Evolutionary conservation across 345 rosid genomes (phyloP), one percentile per base, ranked within the genome.

Genomic region (Psidium friedrichsthalianum): DNA sequence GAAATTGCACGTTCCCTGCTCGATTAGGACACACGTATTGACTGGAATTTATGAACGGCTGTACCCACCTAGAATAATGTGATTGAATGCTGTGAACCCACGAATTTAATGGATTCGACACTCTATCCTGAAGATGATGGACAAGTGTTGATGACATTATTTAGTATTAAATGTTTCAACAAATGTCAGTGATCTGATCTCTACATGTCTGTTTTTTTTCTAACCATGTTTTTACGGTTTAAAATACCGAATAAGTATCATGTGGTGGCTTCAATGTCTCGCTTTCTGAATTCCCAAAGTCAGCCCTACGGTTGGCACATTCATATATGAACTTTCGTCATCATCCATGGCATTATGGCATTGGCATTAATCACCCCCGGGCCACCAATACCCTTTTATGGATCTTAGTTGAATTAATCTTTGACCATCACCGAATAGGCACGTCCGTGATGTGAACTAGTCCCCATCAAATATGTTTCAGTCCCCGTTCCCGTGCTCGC

Each of bases 141-240:
- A 59, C 20, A 14, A 59, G 7, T 14, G 9, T 13, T 59, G 36
- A 3, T 1, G 20, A 13, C 32, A n/a, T 59, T 32, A 59, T 59
- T 59, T 13, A 6, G 36, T 6, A n/a, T 27, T 27, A 36, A 29
- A 59, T 27, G 18, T 27, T 27, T 59, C 74, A 18, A n/a, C 9
- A 0, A 36, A 27, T 2, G 21, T 59, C 74, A 40, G 18, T 59
- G 36, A 14, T 59, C 2, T 0, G 64, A 58, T 58, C 32, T 58
- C 5, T 1, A 58, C 29, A 57, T 5, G 32, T 11, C 11, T 0
- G 0, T 22, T 57, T 25, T 57, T 25, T 57, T 25, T 5, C 1
- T 58, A 58, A 12, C n/a, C 64, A n/a, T 58, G 12, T 58, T n/a
- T 58, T 58, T 25, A n/a, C 9, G 3, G 27, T 27, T 59, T 59